Conservation (phyloP, 2,329 filamentous ascomycete species). For the Fusarium staphyleae region DNA sequence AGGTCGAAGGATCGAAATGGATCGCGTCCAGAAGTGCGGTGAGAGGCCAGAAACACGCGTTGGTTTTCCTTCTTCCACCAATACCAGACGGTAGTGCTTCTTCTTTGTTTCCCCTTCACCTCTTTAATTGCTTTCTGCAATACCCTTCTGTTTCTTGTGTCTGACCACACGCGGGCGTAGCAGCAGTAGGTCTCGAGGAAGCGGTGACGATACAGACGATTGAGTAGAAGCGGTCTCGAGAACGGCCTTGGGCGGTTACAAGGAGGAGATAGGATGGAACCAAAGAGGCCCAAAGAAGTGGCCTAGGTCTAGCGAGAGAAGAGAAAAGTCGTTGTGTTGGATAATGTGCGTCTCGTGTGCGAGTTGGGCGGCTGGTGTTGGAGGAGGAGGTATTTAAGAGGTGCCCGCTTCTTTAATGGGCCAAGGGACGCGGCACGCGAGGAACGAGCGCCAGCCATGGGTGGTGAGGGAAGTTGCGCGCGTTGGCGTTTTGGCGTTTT, state of each 20-base stretch:
- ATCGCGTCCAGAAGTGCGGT: slow-evolving; percentile 26
- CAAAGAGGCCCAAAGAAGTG: slow-evolving; percentile 19
- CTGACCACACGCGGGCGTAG: slow-evolving; percentile 3
- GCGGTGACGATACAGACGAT: slow-evolving; percentile 13
- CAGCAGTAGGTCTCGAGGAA: slow-evolving; percentile 3
- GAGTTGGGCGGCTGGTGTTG: slow-evolving; percentile 17
- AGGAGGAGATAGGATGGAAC: not conserved
- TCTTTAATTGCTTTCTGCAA: not conserved
- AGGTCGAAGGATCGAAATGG: slow-evolving; percentile 12
- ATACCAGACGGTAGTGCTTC: not conserved
- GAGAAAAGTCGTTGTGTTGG: slow-evolving; percentile 8
- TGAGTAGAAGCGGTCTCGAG: slow-evolving; percentile 25
- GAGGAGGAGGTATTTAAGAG: slow-evolving; percentile 37
- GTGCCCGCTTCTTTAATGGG: slow-evolving; percentile 12
- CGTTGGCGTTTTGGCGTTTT: slow-evolving; percentile 32
- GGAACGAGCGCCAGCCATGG: not conserved
- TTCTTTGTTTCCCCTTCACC: not conserved
- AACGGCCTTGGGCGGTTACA: slow-evolving; percentile 1
- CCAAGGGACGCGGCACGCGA: slow-evolving; percentile 25
- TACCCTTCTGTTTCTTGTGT: not conserved
- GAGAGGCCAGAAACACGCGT: slow-evolving; percentile 19
- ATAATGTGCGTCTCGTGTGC: slow-evolving; percentile 27
- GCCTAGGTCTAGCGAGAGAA: slow-evolving; percentile 2
- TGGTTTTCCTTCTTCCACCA: not conserved
- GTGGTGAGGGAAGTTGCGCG: not conserved